Conservation (phyloP, 164 flowering plant species). For the Dillenia suffruticosa region DNA sequence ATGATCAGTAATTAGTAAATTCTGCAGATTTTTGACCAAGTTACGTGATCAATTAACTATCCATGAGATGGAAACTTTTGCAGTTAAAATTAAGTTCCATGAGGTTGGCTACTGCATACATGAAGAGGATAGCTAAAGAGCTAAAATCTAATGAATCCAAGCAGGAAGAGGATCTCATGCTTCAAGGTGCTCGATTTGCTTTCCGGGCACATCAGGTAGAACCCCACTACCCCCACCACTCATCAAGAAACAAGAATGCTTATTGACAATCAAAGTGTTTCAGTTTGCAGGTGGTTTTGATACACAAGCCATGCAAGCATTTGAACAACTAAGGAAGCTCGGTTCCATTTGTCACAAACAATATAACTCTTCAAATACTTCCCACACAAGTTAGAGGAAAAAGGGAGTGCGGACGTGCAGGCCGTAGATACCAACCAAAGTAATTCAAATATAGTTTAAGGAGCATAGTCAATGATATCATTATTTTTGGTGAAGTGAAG, state of each 20-base stretch:
- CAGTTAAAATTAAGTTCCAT: constrained; percentile 64
- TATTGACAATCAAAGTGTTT: neutral
- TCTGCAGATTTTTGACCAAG: too few species aligned
- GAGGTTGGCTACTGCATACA: constrained; percentile 52
- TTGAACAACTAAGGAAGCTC: constrained; percentile 33
- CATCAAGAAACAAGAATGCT: too few species aligned
- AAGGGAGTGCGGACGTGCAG: too few species aligned
- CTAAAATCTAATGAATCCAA: constrained; percentile 22
- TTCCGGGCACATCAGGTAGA: constrained; percentile 56
- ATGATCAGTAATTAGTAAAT: too few species aligned
- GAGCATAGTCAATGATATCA: too few species aligned
- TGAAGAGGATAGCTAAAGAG: constrained; percentile 46
- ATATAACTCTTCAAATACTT: neutral
- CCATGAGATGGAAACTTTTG: neutral
- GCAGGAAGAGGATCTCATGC: constrained; percentile 41
- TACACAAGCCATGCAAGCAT: constrained; percentile 20
- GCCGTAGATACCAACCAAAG: too few species aligned
- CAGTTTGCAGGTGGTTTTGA: constrained; percentile 60
- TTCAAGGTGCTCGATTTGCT: constrained; percentile 70
- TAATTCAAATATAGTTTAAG: too few species aligned
- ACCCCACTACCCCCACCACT: neutral
- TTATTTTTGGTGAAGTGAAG: too few species aligned
- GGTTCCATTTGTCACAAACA: constrained; percentile 4
- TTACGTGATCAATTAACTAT: too few species aligned
- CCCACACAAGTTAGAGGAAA: too few species aligned